Base-by-base conservation (phyloP, 257 asterid species). In the Przewalskia tangutica region DNA sequence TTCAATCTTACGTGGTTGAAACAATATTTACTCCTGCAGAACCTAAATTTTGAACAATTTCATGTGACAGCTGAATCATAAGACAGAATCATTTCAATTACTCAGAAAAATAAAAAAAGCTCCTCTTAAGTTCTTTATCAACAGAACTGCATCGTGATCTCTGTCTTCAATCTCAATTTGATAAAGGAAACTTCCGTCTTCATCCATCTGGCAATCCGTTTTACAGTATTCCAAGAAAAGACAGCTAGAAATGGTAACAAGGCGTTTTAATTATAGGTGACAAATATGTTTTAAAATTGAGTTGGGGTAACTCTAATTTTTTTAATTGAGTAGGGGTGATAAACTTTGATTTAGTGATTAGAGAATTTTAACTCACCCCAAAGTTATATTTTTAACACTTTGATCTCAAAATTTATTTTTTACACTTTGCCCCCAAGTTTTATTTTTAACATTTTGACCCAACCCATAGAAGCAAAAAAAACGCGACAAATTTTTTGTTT, bases 191-290 rank as follows among this genome's bases (percentile, higher is more conserved):
- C 63, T 55, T 3, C 60, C 82, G 50, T 81, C 87, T n/a, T 81
- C 85, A 62, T 84, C 87, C 34, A 77, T 81, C 46, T 77, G 60
- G 77, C 16, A 2, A 6, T 68, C 85, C 36, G 12, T 46, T 81
- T 65, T 84, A 79, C 93, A 87, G 77, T 84, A 91, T 84, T 81
- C 83, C 85, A 91, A 84, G 77, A 95, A 91, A 73, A 85, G 36
- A 32, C 73, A 92, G 14, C 92, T 90, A 62, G 88, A 88, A 34
- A 93, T 62, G 2, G 97, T 92, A 51, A 93, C 97, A n/a, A n/a
- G n/a, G n/a, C n/a, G n/a, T n/a, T n/a, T n/a, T n/a, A n/a, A n/a
- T n/a, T n/a, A n/a, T n/a, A n/a, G n/a, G n/a, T n/a, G n/a, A n/a
- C n/a, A n/a, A n/a, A n/a, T n/a, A n/a, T n/a, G n/a, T n/a, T n/a